These are phyloP conservation scores for Penicillium angulare DNA, from an alignment of 495 filamentous ascomycete genomes.

Conservation along the genomic window DNA sequence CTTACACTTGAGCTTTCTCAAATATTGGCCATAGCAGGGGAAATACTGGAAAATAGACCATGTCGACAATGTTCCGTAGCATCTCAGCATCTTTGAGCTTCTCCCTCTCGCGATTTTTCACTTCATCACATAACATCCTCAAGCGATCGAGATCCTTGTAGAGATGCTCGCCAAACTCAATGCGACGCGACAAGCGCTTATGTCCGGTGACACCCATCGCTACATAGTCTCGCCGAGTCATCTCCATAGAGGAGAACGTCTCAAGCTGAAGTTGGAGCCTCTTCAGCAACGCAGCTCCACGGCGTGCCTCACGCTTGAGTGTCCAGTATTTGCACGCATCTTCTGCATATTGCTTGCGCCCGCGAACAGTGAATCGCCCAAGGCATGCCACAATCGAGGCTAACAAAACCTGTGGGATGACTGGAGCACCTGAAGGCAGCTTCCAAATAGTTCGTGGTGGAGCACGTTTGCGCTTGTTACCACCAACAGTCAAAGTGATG, in stretches of 20 bases:
- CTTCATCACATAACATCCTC: constrained; percentile 60
- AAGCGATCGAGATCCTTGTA: constrained; percentile 74
- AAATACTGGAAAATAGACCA: constrained; percentile 84
- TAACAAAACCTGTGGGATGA: constrained; percentile 83
- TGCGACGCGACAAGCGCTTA: constrained; percentile 71
- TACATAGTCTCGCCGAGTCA: constrained; percentile 87
- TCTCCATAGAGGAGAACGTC: constrained; percentile 93
- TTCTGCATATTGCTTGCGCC: constrained; percentile 85
- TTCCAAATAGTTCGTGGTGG: constrained; percentile 81
- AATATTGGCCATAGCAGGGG: constrained; percentile 76
- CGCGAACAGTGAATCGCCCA: constrained; percentile 74
- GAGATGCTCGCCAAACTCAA: constrained; percentile 80
- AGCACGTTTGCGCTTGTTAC: constrained; percentile 71
- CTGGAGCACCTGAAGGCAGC: constrained; percentile 89
- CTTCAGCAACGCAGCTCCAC: constrained; percentile 89
- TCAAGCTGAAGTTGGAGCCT: constrained; percentile 85
- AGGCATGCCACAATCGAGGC: constrained; percentile 78
- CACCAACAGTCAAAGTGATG: constrained; percentile 61
- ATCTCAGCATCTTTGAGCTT: constrained; percentile 75
- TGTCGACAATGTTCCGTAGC: constrained; percentile 74
- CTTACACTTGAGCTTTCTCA: constrained; percentile 74
- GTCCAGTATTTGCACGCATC: constrained; percentile 98
- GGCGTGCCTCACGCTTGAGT: constrained; percentile 85
- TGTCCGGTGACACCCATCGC: constrained; percentile 84
- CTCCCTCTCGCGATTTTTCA: constrained; percentile 68